Evolutionary conservation across 371 early-diverging fungal species (phyloP), one percentile per base, ranked within the genome.

Genomic region (Rhizopus sp.): DNA sequence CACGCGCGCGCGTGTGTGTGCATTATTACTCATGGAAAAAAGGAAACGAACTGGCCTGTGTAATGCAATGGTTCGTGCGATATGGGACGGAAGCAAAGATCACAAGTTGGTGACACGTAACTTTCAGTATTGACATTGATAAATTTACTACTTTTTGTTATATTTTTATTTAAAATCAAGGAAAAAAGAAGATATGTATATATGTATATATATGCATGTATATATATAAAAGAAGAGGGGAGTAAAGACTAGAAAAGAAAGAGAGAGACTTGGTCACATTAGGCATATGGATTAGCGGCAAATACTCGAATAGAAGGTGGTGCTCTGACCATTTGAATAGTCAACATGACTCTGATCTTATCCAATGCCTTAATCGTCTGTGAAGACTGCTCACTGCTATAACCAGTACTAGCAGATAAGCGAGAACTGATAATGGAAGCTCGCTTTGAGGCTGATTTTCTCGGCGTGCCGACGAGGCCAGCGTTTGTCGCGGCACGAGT

Each of bases 301-400:
- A 82, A 69, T 17, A 88, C 73, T 60, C 85, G 81, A 53, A 87
- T 78, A 34, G 85, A 76, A 41, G 88, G 88, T 7, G 89, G 91
- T 6, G 88, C 85, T 34, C 79, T 73, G n/a, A 77, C 70, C 55
- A 86, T 83, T 57, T 88, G 84, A 8, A 83, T 79, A 4, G 83
- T 82, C 40, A 91, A 74, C 59, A 82, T 77, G 4, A 88, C 86
- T 45, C 73, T 59, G 52, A 91, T 66, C 49, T 69, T 74, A 49
- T 83, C 82, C 66, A 89, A 78, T 4, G 87, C 80, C 53, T 76
- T 73, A 53, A 91, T 78, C 1, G 80, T 82, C 65, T 88, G 88
- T 13, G 75, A 73, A 32, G 64, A 69, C 53, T 74, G 77, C 10
- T 72, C 78, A 9, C 62, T 63, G 45, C 70, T 70, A 40, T 74